Base-by-base conservation (phyloP, 2,329 filamentous ascomycete genomes). In the Colletotrichum sp. region DNA sequence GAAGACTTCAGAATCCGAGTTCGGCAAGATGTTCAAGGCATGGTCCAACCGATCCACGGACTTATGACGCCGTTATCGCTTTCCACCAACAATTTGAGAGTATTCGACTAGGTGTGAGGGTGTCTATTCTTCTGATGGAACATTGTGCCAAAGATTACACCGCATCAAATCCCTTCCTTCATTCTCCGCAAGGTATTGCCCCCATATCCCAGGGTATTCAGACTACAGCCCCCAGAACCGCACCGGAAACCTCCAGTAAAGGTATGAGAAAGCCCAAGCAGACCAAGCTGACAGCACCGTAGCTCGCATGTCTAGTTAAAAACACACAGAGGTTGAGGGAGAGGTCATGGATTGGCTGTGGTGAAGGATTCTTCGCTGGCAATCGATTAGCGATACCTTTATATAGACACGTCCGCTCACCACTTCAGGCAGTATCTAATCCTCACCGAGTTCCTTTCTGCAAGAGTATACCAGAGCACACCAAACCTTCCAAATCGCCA, bases 161-260 rank as follows among this genome's bases (percentile, higher is more conserved):
- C 13, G 13, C 13, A 1, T 15, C 34, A 47, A 47, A 43, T 1
- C 38, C 0, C 38, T n/a, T n/a, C 0, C 18, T 47, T 47, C 38
- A n/a, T 47, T 47, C 5, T n/a, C 38, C 38, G 1, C 18, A 12
- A n/a, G 9, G 18, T n/a, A 47, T 47, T 12, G 9, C 18, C 9
- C 38, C 18, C 9, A 12, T 47, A 47, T 0, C 1, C 9, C 38
- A n/a, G 9, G 18, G 18, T 47, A n/a, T n/a, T n/a, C 5, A n/a
- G 9, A 43, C 38, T 0, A n/a, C 38, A 43, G 38, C 0, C 0
- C 38, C 1, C 0, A n/a, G 9, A 12, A 6, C 18, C 3, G 18
- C 0, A n/a, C 38, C 5, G 18, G 1, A n/a, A n/a, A 0, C 0
- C 38, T n/a, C 38, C 18, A 6, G 38, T 0, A 12, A n/a, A 43